phyloP scores from a whole-genome alignment of 2,329 filamentous ascomycete genomes.

The Sporothrix luriei region DNA sequence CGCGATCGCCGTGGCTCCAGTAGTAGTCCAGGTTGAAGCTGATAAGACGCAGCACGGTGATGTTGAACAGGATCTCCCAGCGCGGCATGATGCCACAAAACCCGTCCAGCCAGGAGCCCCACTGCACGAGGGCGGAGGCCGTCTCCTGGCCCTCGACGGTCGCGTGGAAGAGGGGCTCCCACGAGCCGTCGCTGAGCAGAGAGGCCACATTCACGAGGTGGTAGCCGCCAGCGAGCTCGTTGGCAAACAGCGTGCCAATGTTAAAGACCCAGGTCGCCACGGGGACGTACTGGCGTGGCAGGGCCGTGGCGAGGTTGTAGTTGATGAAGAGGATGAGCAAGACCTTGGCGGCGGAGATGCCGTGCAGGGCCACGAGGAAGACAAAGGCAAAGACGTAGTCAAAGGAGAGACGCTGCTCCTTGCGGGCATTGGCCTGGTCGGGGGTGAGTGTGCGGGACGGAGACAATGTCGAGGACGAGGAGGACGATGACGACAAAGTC shows the following conservation, averaged over 20 bases:
- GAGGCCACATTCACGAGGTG: constrained; percentile 65
- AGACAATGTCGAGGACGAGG: constrained; percentile 27
- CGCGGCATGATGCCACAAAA: constrained; percentile 81
- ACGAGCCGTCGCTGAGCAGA: constrained; percentile 44
- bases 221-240: constrained; percentile 82
- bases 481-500: no score
- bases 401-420: constrained; percentile 74
- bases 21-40: constrained; percentile 98
- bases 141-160: constrained; percentile 38
- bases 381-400: constrained; percentile 80
- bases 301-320: constrained; percentile 71
- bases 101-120: constrained; percentile 73
- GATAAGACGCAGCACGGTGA: constrained; percentile 87
- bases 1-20: constrained; percentile 74
- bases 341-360: constrained; percentile 82
- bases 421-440: constrained; percentile 57
- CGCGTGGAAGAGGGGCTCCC: constrained; percentile 23
- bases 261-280: constrained; percentile 87
- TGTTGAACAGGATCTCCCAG: constrained; percentile 98
- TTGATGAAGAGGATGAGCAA: constrained; percentile 78
- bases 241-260: constrained; percentile 80
- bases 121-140: constrained; percentile 52
- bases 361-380: constrained; percentile 79
- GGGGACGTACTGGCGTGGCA: constrained; percentile 73
- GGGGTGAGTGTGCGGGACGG: constrained; percentile 40